phyloP scores from a whole-genome alignment of 129 eudicot species.

The Logfia minima region DNA sequence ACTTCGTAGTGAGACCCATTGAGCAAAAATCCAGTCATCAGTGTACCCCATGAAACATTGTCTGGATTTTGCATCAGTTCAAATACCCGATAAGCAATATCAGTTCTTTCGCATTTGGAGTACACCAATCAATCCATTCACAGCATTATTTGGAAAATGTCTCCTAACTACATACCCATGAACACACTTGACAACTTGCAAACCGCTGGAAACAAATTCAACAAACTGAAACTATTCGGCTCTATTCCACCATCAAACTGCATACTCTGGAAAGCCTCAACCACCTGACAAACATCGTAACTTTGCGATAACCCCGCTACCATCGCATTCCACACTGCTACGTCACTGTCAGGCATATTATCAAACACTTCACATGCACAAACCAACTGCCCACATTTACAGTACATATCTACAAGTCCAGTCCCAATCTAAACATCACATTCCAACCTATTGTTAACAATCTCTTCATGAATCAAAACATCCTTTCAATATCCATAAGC shows the following conservation, averaged over 20 bases:
- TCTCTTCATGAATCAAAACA: constrained; percentile 40
- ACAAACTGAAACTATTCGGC: constrained; percentile 57
- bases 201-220: constrained; percentile 69
- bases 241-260: constrained; percentile 38
- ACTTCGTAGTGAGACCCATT: constrained; percentile 48
- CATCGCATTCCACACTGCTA: constrained; percentile 69
- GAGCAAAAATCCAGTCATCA: constrained; percentile 65
- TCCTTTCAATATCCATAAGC: constrained; percentile 47
- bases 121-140: constrained; percentile 66
- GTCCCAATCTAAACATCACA: constrained; percentile 60
- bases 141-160: constrained; percentile 37
- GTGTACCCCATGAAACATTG: constrained; percentile 72
- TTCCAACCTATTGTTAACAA: constrained; percentile 44
- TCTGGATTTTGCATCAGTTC: constrained; percentile 46
- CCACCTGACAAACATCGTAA: constrained; percentile 32
- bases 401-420: constrained; percentile 61
- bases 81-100: constrained; percentile 43
- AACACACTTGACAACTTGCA: constrained; percentile 37
- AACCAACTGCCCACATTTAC: constrained; percentile 52
- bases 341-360: constrained; percentile 53
- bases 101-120: constrained; percentile 49
- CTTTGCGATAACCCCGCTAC: constrained; percentile 56
- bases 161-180: constrained; percentile 59
- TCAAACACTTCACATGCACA: constrained; percentile 59
- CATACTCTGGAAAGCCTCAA: constrained; percentile 46